Base-by-base conservation (phyloP, 2,329 filamentous ascomycete species). In the Stagonosporopsis vannaccii region DNA sequence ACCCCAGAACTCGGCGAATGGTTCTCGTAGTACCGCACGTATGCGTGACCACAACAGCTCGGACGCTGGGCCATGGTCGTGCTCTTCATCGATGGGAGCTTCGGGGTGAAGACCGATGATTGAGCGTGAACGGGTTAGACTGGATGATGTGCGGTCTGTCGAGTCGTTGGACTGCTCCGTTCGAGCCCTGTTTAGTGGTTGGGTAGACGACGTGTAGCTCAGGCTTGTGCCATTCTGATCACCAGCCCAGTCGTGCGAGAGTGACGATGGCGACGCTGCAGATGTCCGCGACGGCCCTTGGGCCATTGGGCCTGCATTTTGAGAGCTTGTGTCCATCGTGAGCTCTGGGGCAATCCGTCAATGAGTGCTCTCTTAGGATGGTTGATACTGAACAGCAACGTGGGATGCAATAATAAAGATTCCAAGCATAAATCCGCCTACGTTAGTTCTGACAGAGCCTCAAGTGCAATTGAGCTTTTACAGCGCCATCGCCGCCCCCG, bases 1-100 rank as follows among this genome's bases (percentile, higher is more conserved):
- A 2, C 78, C 78, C 60, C 75, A 79, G 62, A 80, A 80, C 56
- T 80, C 79, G 0, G 77, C 73, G 28, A 80, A 77, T 0, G 78
- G 78, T 58, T 80, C 79, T 55, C 78, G 69, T 22, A 80, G 60
- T 1, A 69, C 71, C 6, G 70, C 59, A 17, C 77, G 59, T 37
- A 78, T 68, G 20, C 69, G 70, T 4, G 72, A 72, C 78, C 77
- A 80, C 12, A 73, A 55, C 19, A 79, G 56, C 28, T 75, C 63
- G 6, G 73, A 70, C 17, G 75, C 71, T 36, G 68, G 62, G 1
- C 74, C 70, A 1, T 66, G 60, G 44, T 79, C 75, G 56, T 80
- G 74, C 26, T 79, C 75, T 62, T 78, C 74, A n/a, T 72, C 60
- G 5, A 80, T 72, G 0, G 77, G 78, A 5, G 77, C 77, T 6